These are phyloP conservation scores for Aspergillus quadricinctus DNA, from an alignment of 2,329 filamentous ascomycete species.

Conservation along the genomic window DNA sequence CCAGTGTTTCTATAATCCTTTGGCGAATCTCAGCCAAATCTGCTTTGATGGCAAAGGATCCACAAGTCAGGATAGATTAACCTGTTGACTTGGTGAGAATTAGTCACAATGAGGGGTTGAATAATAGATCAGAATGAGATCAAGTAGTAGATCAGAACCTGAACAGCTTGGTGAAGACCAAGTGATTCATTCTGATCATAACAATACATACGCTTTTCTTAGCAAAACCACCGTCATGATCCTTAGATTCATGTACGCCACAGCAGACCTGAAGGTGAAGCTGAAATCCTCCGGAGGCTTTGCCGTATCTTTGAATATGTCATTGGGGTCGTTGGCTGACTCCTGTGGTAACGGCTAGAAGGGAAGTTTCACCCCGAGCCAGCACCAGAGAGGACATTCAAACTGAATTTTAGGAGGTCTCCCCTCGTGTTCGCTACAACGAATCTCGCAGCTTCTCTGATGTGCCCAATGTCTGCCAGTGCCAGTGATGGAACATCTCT, in stretches of 20 bases:
- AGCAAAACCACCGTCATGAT: conserved; percentile 11
- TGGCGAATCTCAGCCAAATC: too few relatives aligned
- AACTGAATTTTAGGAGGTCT: conserved; percentile 32
- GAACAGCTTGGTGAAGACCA: too few relatives aligned
- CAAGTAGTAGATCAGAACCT: too few relatives aligned
- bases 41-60: too few relatives aligned
- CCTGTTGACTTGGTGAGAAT: too few relatives aligned
- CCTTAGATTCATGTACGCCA: conserved; percentile 21
- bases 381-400: conserved; percentile 36
- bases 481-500: conserved; percentile 29
- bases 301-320: conserved; percentile 17
- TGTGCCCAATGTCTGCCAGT: conserved; percentile 8
- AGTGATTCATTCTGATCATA: too few relatives aligned
- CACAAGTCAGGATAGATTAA: too few relatives aligned
- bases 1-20: too few relatives aligned
- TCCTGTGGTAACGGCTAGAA: conserved; percentile 13
- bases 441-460: neutral
- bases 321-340: conserved; percentile 13
- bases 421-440: conserved; percentile 19
- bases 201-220: too few relatives aligned
- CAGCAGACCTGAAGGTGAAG: conserved; percentile 20
- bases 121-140: too few relatives aligned
- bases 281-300: conserved; percentile 15
- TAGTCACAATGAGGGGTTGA: too few relatives aligned
- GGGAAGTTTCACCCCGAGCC: conserved; percentile 27